Evolutionary conservation across 2,329 filamentous ascomycete species (phyloP).

Genomic region (Ophiocordyceps camponoti-saundersi): DNA sequence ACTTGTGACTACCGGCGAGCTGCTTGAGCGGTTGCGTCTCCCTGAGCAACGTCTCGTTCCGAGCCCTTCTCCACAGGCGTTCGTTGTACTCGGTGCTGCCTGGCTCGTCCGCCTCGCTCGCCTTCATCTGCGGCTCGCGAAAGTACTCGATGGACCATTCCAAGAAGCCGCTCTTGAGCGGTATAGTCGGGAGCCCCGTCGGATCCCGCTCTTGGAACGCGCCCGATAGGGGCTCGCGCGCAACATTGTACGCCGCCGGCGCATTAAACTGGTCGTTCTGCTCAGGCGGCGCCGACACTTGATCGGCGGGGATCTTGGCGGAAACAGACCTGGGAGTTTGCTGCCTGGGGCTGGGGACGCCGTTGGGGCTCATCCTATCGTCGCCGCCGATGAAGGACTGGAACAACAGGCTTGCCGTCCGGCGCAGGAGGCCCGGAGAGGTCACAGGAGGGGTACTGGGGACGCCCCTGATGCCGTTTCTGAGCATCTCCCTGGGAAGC

Average conservation of each 20-base stretch:
- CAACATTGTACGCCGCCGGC: constrained; percentile 56
- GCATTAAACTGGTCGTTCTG: constrained; percentile 53
- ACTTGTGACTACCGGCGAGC: constrained; percentile 67
- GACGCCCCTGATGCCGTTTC: constrained; percentile 21
- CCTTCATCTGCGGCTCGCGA: constrained; percentile 95
- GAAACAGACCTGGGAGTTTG: constrained; percentile 12
- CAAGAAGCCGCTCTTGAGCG: constrained; percentile 68
- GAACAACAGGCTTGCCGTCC: constrained; percentile 48
- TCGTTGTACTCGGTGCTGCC: constrained; percentile 95
- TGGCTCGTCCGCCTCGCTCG: constrained; percentile 87
- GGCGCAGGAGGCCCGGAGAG: constrained; percentile 41
- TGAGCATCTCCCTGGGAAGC: constrained; percentile 22
- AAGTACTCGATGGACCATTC: constrained; percentile 98
- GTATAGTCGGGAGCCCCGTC: constrained; percentile 44
- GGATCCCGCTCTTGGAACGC: constrained; percentile 49
- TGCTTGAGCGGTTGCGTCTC: constrained; percentile 91
- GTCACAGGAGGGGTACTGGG: constrained; percentile 26
- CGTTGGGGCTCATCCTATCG: constrained; percentile 19
- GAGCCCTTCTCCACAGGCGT: constrained; percentile 76
- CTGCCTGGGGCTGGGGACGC: constrained; percentile 10
- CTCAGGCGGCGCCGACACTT: constrained; percentile 44
- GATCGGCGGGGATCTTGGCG: constrained; percentile 22
- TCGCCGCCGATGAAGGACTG: constrained; percentile 37
- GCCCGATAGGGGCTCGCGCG: constrained; percentile 64
- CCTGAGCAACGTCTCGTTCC: constrained; percentile 82